Percentiles rank a stretch among this genome's conserved stretches.
Conservation (phyloP, 106 monocot genomes). For the Amphibolis antarctica region DNA sequence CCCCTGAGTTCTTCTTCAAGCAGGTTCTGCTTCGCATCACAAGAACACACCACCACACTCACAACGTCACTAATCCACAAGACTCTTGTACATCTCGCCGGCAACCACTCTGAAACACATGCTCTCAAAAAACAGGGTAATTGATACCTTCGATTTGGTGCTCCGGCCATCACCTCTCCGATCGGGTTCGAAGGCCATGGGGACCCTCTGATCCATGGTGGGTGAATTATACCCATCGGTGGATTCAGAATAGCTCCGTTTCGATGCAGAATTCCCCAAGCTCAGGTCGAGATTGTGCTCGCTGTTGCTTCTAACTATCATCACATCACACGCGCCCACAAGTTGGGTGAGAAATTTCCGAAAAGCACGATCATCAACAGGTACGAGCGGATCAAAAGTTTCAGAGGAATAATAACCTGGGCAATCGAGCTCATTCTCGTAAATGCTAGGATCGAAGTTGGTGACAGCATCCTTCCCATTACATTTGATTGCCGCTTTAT, state of each 20-base stretch:
- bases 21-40: conserved; percentile 2
- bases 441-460: conserved; percentile 52
- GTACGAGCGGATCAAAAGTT: not conserved
- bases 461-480: conserved; percentile 68
- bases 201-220: not conserved
- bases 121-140: too few species aligned
- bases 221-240: conserved; percentile 20
- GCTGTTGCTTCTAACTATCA: conserved; percentile 3
- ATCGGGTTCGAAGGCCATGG: not conserved
- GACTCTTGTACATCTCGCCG: too few species aligned
- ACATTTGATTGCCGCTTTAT: conserved; percentile 70
- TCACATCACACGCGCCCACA: not conserved
- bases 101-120: too few species aligned
- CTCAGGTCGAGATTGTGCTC: conserved; percentile 61
- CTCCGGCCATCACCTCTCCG: not conserved
- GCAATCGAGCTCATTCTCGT: conserved; percentile 31
- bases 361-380: not conserved
- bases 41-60: too few species aligned
- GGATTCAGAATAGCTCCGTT: conserved; percentile 15
- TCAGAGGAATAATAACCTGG: not conserved
- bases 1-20: not conserved
- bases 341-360: not conserved
- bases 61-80: too few species aligned
- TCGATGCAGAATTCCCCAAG: conserved; percentile 48
- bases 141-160: not conserved